phyloP scores from a whole-genome alignment of 1,284 basidiomycete genomes.

The Melampsora americana region DNA sequence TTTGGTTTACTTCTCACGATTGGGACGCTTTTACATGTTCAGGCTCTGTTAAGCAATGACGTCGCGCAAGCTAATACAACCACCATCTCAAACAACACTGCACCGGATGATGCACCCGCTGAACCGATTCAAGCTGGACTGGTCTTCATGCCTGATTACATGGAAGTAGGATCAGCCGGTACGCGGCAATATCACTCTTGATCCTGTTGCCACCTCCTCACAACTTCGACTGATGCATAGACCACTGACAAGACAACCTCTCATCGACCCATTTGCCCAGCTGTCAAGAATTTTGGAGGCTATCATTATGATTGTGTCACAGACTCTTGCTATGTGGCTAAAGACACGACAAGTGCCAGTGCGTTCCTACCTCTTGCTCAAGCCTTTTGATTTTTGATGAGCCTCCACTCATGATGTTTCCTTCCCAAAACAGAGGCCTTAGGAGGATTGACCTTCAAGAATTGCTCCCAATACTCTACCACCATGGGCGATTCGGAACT shows the following conservation, averaged over 20 bases:
- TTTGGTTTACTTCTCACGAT: too few relatives aligned
- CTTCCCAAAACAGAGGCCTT: not conserved
- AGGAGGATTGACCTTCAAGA: not conserved
- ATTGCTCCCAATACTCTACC: not conserved
- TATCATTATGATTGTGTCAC: not conserved
- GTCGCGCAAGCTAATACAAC: not conserved
- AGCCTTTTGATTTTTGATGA: not conserved
- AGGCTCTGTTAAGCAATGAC: too few relatives aligned
- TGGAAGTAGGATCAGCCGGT: too few relatives aligned
- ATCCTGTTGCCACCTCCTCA: too few relatives aligned
- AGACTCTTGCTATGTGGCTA: not conserved
- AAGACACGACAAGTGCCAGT: not conserved
- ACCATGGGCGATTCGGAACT: not conserved
- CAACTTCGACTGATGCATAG: too few relatives aligned
- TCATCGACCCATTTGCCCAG: not conserved
- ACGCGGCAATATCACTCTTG: too few relatives aligned
- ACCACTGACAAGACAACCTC: not conserved
- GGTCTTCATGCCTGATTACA: too few relatives aligned
- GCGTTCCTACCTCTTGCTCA: not conserved
- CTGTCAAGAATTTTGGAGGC: not conserved
- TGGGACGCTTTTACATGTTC: too few relatives aligned
- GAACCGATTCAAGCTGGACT: too few relatives aligned
- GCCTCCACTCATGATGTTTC: not conserved
- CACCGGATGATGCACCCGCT: too few relatives aligned
- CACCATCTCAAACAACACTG: too few relatives aligned